These are phyloP conservation scores for Nannizziopsis arthrosporioides DNA, from an alignment of 2,329 filamentous ascomycete genomes.

Conservation along the genomic window DNA sequence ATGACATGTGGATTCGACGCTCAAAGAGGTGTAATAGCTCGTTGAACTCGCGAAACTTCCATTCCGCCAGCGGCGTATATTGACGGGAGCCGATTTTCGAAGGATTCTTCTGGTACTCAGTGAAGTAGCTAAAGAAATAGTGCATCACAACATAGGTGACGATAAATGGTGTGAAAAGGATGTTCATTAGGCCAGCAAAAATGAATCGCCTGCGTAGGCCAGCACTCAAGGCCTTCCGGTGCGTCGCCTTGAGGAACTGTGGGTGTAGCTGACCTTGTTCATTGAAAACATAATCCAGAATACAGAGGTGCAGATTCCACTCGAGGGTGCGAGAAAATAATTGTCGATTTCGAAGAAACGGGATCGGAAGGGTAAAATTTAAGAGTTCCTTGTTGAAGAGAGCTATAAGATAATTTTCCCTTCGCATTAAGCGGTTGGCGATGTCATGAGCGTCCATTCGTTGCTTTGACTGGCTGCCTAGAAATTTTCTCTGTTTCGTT, in stretches of 20 bases:
- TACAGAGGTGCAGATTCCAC: slow-evolving; percentile 82
- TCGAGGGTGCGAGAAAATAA: slow-evolving; percentile 82
- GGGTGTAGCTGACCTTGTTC: slow-evolving; percentile 75
- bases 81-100: slow-evolving; percentile 74
- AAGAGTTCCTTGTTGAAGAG: slow-evolving; percentile 95
- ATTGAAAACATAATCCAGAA: slow-evolving; percentile 91
- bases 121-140: slow-evolving; percentile 92
- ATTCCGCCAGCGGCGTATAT: slow-evolving; percentile 87
- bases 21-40: slow-evolving; percentile 87
- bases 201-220: slow-evolving; percentile 66
- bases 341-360: slow-evolving; percentile 66
- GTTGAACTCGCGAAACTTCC: slow-evolving; percentile 98
- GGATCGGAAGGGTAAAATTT: slow-evolving; percentile 73
- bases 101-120: slow-evolving; percentile 92
- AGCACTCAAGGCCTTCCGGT: slow-evolving; percentile 65
- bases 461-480: slow-evolving; percentile 82
- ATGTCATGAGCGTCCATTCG: slow-evolving; percentile 93
- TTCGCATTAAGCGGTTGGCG: slow-evolving; percentile 89
- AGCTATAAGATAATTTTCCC: slow-evolving; percentile 93
- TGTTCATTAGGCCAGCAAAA: slow-evolving; percentile 74
- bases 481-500: slow-evolving; percentile 47
- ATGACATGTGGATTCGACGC: slow-evolving; percentile 83
- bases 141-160: slow-evolving; percentile 76
- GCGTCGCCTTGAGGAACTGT: slow-evolving; percentile 71
- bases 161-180: slow-evolving; percentile 75